Conservation (phyloP, 257 asterid species). For the Perilla frutescens region DNA sequence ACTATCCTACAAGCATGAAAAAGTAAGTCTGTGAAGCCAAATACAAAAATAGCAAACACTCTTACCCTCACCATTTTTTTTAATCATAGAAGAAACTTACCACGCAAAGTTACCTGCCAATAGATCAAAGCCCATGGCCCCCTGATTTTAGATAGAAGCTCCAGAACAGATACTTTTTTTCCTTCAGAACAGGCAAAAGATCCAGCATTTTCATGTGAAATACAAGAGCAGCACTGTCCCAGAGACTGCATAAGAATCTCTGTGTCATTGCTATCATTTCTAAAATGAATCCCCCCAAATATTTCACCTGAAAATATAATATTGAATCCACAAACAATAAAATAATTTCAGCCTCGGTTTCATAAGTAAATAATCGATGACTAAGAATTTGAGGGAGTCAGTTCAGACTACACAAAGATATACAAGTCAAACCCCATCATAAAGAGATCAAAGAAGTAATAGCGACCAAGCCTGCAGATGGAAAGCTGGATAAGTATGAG, state of each 20-base stretch:
- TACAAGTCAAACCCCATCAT: not conserved
- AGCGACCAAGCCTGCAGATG: not conserved
- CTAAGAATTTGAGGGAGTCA: not conserved
- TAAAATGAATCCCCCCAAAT: constrained; percentile 72
- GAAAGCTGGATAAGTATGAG: not conserved
- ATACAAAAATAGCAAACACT: constrained; percentile 17
- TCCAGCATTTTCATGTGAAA: constrained; percentile 46
- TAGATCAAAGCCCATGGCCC: constrained; percentile 97
- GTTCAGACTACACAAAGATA: constrained; percentile 9
- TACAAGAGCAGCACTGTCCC: constrained; percentile 61
- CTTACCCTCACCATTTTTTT: constrained; percentile 30
- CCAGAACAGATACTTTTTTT: constrained; percentile 55
- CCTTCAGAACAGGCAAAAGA: constrained; percentile 51
- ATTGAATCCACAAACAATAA: constrained; percentile 11
- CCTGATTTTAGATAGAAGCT: constrained; percentile 80
- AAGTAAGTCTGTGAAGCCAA: constrained; percentile 36
- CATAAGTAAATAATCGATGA: not conserved
- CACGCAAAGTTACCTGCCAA: constrained; percentile 96
- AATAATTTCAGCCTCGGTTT: constrained; percentile 12
- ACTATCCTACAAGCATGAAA: constrained; percentile 62
- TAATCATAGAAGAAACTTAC: constrained; percentile 66
- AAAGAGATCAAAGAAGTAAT: not conserved
- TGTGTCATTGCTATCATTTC: constrained; percentile 65
- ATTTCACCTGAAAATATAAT: constrained; percentile 70
- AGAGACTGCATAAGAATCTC: constrained; percentile 80